These are phyloP conservation scores for Boletus edulis DNA, from an alignment of 768 basidiomycete species.

Conservation along the genomic window DNA sequence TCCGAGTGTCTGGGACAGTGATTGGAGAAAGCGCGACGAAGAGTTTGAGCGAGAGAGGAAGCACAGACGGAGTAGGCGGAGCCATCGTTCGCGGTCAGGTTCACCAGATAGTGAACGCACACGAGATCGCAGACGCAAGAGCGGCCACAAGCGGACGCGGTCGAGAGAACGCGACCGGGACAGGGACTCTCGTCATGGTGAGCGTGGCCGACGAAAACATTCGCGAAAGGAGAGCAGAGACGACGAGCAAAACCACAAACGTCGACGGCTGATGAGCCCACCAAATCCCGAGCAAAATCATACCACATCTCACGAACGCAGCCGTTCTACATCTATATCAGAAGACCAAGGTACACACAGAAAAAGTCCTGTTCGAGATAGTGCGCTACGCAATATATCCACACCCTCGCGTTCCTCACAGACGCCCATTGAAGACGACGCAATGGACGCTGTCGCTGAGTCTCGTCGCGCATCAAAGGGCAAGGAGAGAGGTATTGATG, in stretches of 20 bases:
- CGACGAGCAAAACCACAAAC: conserved; percentile 15
- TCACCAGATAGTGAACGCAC: conserved; percentile 22
- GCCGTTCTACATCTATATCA: conserved; percentile 11
- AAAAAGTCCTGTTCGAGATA: conserved; percentile 4
- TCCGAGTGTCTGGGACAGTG: conserved; percentile 40
- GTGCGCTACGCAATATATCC: conserved; percentile 6
- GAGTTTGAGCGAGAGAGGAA: conserved; percentile 20
- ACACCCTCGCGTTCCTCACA: conserved; percentile 31
- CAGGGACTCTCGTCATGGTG: conserved; percentile 10
- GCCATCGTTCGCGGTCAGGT: conserved; percentile 30
- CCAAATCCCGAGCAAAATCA: conserved; percentile 5
- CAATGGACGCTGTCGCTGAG: conserved; percentile 2
- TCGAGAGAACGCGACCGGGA: conserved; percentile 14
- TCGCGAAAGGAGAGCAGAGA: conserved; percentile 23
- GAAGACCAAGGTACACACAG: conserved; percentile 10
- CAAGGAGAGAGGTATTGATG: conserved; percentile 14
- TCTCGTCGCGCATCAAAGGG: conserved; percentile 15
- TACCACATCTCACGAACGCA: conserved; percentile 11
- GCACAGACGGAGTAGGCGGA: conserved; percentile 20
- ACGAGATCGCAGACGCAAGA: conserved; percentile 21
- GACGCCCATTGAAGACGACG: conserved; percentile 23
- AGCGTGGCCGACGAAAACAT: conserved; percentile 24
- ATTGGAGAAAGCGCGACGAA: conserved; percentile 44
- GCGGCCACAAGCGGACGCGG: conserved; percentile 20
- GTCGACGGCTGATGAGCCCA: conserved; percentile 22